Base-by-base conservation (phyloP, 2,329 filamentous ascomycete genomes). In the Akanthomyces uredinophilus region DNA sequence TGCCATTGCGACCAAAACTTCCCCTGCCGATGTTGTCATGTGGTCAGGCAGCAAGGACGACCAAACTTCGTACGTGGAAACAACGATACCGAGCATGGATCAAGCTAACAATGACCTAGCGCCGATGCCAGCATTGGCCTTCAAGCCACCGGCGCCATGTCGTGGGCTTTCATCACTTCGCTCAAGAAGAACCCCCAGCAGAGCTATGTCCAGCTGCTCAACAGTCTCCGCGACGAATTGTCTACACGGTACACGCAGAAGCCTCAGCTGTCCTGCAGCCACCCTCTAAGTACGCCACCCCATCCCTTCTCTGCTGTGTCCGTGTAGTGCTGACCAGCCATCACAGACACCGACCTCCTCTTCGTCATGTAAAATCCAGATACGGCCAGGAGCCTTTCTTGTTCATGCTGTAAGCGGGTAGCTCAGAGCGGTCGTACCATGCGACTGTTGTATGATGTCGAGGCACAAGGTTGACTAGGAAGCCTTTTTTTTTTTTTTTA, bases 101-200 rank as follows among this genome's bases (percentile, higher is more conserved):
- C 22, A 22, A 49, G 18, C 59, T 61, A 54, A 54, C n/a, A 47
- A 24, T 18, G 5, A 32, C 64, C 69, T n/a, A 96, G 92, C 66
- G 90, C 92, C 75, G 95, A 99, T 74, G 93, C 94, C n/a, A 90
- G 87, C 22, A 97, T 98, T 69, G 87, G 84, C 41, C 89, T 92
- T 57, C 85, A 97, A 77, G 94, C 95, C 32, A 98, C 95, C 0
- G 95, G 95, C 58, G 95, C 95, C 72, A 98, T 99, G 95, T 96
- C 92, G 1, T 98, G 91, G 87, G 95, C 95, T 11, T 99, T 99
- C 74, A 93, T 99, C 73, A 89, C 83, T 5, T 89, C 93, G 49
- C 84, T 99, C 68, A 94, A 92, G 80, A 96, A 96, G 83, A 96
- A 98, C 74, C 93, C 94, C 0, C 92, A 97, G 72, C 95, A 99